Conservation (phyloP, 495 filamentous ascomycete genomes). For the Xylaria scruposa region DNA sequence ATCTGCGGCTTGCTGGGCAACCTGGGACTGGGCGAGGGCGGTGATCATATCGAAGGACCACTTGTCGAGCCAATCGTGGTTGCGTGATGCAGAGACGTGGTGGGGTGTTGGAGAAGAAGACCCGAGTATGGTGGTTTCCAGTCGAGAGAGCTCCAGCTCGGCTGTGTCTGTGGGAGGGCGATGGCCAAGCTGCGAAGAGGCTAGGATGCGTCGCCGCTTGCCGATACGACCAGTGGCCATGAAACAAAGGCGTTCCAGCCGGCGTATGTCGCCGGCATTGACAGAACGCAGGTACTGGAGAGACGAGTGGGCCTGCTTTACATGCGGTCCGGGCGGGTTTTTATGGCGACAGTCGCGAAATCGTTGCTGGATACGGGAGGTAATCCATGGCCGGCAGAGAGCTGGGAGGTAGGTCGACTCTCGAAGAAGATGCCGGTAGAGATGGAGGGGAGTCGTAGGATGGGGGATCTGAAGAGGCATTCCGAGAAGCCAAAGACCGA, state of each 20-base stretch:
- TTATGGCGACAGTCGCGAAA: conserved; percentile 53
- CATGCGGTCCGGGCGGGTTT: conserved; percentile 8
- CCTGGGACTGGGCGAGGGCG: conserved; percentile 41
- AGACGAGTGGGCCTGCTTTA: conserved; percentile 43
- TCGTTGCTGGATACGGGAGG: conserved; percentile 61
- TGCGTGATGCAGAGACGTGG: conserved; percentile 15
- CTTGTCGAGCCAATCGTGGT: conserved; percentile 50
- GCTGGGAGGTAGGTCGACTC: conserved; percentile 83
- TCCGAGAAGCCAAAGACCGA: neutral
- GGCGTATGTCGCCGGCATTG: conserved; percentile 62
- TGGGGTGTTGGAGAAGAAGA: neutral
- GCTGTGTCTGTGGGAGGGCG: conserved; percentile 46
- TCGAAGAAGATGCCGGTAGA: conserved; percentile 81
- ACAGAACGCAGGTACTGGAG: conserved; percentile 53
- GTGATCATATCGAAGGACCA: conserved; percentile 48
- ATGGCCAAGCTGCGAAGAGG: conserved; percentile 54
- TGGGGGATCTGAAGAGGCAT: conserved; percentile 41
- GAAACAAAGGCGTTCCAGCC: conserved; percentile 68
- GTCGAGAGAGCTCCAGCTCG: conserved; percentile 36
- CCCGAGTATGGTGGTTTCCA: neutral
- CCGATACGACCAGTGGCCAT: conserved; percentile 79
- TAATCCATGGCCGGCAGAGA: conserved; percentile 65
- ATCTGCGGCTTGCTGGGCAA: conserved; percentile 31
- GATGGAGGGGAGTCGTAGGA: conserved; percentile 59
- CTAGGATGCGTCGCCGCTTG: conserved; percentile 67